A percentile compares a stretch with the other conserved stretches of the same genome.
Evolutionary conservation across 2,329 filamentous ascomycete species (phyloP).

Genomic region (Penicillium sp.): DNA sequence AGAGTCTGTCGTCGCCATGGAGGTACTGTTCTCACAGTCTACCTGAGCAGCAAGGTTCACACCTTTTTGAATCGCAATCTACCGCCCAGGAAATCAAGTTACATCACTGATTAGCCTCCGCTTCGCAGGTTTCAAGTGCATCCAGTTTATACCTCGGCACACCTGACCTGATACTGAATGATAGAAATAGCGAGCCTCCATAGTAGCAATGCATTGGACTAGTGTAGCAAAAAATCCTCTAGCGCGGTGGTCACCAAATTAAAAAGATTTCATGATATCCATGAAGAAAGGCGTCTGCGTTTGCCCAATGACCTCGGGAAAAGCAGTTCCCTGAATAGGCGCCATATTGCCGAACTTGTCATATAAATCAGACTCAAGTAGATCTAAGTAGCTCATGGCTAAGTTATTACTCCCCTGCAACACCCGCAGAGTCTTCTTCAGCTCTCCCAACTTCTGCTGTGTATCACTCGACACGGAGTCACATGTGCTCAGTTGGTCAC

Average conservation of each 20-base stretch:
- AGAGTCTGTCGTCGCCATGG: too few species aligned
- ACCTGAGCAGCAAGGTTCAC: too few species aligned
- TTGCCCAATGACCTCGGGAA: not conserved
- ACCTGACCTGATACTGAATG: too few species aligned
- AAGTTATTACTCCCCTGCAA: constrained; percentile 8
- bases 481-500: not conserved
- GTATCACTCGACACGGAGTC: constrained; percentile 6
- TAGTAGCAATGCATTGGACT: too few species aligned
- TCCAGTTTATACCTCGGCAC: too few species aligned
- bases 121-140: too few species aligned
- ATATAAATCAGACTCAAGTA: constrained; percentile 1
- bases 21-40: too few species aligned
- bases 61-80: too few species aligned
- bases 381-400: constrained; percentile 1
- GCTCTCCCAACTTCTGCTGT: not conserved
- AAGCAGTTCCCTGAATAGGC: not conserved
- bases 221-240: rapidly evolving
- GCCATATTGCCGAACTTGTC: not conserved
- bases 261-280: constrained; percentile 2
- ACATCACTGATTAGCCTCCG: too few species aligned
- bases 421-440: constrained; percentile 4
- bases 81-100: too few species aligned
- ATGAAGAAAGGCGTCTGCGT: not conserved
- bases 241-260: rapidly evolving
- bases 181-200: too few species aligned